Conservation (phyloP, 2,329 filamentous ascomycete genomes). For the Colletotrichum higginsianum region DNA sequence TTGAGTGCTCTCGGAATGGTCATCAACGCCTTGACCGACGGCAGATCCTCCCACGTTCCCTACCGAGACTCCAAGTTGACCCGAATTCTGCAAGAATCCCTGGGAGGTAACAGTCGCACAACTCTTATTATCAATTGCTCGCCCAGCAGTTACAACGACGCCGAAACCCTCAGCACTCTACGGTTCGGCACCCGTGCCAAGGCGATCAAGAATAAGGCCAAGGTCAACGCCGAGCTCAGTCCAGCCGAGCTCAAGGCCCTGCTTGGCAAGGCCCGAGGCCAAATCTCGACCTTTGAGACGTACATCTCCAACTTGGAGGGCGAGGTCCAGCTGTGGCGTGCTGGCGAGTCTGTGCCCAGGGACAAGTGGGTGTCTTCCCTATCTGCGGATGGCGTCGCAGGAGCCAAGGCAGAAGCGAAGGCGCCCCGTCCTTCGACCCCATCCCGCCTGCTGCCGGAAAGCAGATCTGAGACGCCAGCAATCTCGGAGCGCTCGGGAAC, state of each 20-base stretch:
- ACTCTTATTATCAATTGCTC: slow-evolving; percentile 99
- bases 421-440: slow-evolving; percentile 68
- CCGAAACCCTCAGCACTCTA: slow-evolving; percentile 91
- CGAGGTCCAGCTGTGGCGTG: slow-evolving; percentile 89
- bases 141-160: slow-evolving; percentile 98
- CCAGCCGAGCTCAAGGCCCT: slow-evolving; percentile 94
- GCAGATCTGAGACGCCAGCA: slow-evolving; percentile 73
- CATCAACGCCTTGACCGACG: slow-evolving; percentile 97
- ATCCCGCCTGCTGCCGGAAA: slow-evolving; percentile 67
- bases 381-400: slow-evolving; percentile 64
- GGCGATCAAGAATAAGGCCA: slow-evolving; percentile 99
- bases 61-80: slow-evolving; percentile 99
- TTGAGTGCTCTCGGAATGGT: slow-evolving; percentile 98
- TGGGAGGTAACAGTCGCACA: slow-evolving; percentile 98
- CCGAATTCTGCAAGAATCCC: slow-evolving; percentile 94
- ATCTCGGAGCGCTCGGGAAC: slow-evolving; percentile 88
- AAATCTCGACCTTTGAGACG: slow-evolving; percentile 88
- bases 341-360: slow-evolving; percentile 88
- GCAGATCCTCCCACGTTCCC: slow-evolving; percentile 95
- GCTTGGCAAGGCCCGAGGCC: slow-evolving; percentile 91
- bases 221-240: slow-evolving; percentile 98
- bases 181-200: slow-evolving; percentile 97
- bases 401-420: slow-evolving; percentile 58
- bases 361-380: slow-evolving; percentile 87
- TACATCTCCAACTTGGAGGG: slow-evolving; percentile 88